A percentile compares a stretch with the other conserved stretches of the same genome.
Evolutionary conservation across 2,329 filamentous ascomycete genomes (phyloP).

Genomic region (Basipetospora chlamydospora): DNA sequence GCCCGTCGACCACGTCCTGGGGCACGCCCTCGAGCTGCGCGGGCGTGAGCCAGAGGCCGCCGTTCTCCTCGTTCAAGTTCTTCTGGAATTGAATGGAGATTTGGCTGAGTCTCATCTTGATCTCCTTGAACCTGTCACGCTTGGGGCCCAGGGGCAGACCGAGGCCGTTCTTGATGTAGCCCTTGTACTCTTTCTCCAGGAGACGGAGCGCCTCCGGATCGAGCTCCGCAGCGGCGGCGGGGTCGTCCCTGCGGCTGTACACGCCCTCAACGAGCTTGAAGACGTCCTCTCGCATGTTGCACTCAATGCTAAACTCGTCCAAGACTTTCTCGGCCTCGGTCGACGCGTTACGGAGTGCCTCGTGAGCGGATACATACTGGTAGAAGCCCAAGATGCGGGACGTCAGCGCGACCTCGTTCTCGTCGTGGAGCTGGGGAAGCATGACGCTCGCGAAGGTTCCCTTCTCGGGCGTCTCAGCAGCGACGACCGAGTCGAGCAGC

Average conservation of each 20-base stretch:
- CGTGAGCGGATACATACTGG: slow-evolving; percentile 59
- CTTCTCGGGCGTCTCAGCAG: slow-evolving; percentile 37
- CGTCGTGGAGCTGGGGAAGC: slow-evolving; percentile 56
- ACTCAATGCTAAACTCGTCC: slow-evolving; percentile 65
- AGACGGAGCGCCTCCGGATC: slow-evolving; percentile 58
- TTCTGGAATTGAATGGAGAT: slow-evolving; percentile 65
- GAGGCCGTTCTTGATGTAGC: slow-evolving; percentile 63
- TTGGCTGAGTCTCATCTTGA: slow-evolving; percentile 65
- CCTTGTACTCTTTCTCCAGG: slow-evolving; percentile 64
- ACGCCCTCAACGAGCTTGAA: slow-evolving; percentile 51
- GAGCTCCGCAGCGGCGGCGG: slow-evolving; percentile 36
- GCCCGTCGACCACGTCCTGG: slow-evolving; percentile 47
- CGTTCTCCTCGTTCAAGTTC: slow-evolving; percentile 70
- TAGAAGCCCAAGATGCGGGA: slow-evolving; percentile 64
- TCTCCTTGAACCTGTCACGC: slow-evolving; percentile 71
- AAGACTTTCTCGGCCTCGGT: slow-evolving; percentile 63
- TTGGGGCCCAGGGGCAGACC: slow-evolving; percentile 54
- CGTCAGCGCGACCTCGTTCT: slow-evolving; percentile 47
- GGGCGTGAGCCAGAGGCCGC: slow-evolving; percentile 63
- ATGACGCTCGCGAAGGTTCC: slow-evolving; percentile 41
- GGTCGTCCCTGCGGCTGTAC: slow-evolving; percentile 33
- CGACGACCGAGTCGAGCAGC: slow-evolving; percentile 53
- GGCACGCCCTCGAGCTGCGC: slow-evolving; percentile 65
- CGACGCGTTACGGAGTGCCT: slow-evolving; percentile 57
- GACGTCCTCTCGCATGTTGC: slow-evolving; percentile 68